Evolutionary conservation across 2,329 filamentous ascomycete species (phyloP), one percentile per base, ranked within the genome.

Genomic region (Xylaria sp.): DNA sequence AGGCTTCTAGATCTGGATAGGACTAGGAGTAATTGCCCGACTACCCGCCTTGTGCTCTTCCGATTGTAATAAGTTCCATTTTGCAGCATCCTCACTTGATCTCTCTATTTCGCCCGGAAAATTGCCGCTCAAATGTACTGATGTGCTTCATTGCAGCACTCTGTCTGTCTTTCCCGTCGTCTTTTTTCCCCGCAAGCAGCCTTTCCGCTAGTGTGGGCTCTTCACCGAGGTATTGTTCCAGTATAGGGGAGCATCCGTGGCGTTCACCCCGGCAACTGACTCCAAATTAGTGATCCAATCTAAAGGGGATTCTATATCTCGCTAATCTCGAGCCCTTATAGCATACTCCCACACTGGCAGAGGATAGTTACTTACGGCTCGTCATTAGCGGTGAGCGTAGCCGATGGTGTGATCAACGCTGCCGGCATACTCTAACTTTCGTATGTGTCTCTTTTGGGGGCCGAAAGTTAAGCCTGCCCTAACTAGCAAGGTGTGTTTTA

Each of bases 291-390:
- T 19, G 32, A 53, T 48, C 48, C 11, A 34, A 39, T 24, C 19
- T 8, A 30, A 56, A 34, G 12, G 7, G 55, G 36, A 34, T n/a
- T 17, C 30, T 4, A 30, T 34, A 45, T 61, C 34, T 62, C 53
- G 34, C 47, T 67, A 58, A 57, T 57, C 42, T 60, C 53, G 30
- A 47, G 53, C 47, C 24, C 34, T 6, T 9, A 36, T 6, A 36
- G 34, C 24, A 27, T 21, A 30, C 51, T 32, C 12, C 45, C 45
- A 7, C 54, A 32, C 14, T 36, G 42, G n/a, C 24, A 55, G 21
- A 19, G 48, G 12, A 59, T 64, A 27, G 4, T n/a, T n/a, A 64
- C 65, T 61, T 61, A 68, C 65, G 47, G 42, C 55, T 61, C 9
- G 19, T 30, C 30, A 53, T 53, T 19, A n/a, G 50, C 55, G 9